A percentile compares a stretch with the other conserved stretches of the same genome.
Conservation (phyloP, 2,329 filamentous ascomycete genomes). For the Pseudocercospora pini-densiflorae region DNA sequence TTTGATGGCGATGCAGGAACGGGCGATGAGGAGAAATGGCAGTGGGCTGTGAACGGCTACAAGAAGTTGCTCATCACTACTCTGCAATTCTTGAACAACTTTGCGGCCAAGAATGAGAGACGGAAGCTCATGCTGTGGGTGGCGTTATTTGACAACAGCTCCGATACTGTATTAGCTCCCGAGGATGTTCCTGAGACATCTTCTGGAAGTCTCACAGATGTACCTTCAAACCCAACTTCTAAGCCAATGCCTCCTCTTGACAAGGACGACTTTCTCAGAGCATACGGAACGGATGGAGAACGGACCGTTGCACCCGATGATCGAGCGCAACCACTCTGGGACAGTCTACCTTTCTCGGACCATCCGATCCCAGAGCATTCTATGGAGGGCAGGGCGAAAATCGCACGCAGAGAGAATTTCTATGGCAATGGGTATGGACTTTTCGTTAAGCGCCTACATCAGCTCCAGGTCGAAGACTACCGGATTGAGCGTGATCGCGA, state of each 20-base stretch:
- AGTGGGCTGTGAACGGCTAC: constrained; percentile 67
- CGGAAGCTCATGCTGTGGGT: constrained; percentile 69
- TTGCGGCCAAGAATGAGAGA: constrained; percentile 68
- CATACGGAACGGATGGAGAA: constrained; percentile 34
- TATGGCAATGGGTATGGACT: constrained; percentile 38
- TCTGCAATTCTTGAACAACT: constrained; percentile 69
- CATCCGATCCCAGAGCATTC: constrained; percentile 30
- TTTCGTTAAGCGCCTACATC: constrained; percentile 32
- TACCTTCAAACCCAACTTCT: constrained; percentile 35
- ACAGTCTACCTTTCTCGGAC: constrained; percentile 28
- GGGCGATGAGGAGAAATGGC: constrained; percentile 67
- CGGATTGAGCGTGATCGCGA: constrained; percentile 31
- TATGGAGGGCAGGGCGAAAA: constrained; percentile 25
- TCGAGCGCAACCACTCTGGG: constrained; percentile 31
- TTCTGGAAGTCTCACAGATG: constrained; percentile 34
- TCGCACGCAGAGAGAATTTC: constrained; percentile 17
- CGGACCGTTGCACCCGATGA: constrained; percentile 24
- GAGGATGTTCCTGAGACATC: constrained; percentile 36
- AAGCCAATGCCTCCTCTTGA: constrained; percentile 33
- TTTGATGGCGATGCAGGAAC: constrained; percentile 68
- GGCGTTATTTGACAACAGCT: constrained; percentile 60
- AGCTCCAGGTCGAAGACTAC: constrained; percentile 33
- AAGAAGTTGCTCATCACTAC: constrained; percentile 69
- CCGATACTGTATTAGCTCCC: constrained; percentile 39
- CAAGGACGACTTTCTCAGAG: constrained; percentile 36